phyloP scores from a whole-genome alignment of 1,139 yeast species.

The Geotrichum citri-aurantii region DNA sequence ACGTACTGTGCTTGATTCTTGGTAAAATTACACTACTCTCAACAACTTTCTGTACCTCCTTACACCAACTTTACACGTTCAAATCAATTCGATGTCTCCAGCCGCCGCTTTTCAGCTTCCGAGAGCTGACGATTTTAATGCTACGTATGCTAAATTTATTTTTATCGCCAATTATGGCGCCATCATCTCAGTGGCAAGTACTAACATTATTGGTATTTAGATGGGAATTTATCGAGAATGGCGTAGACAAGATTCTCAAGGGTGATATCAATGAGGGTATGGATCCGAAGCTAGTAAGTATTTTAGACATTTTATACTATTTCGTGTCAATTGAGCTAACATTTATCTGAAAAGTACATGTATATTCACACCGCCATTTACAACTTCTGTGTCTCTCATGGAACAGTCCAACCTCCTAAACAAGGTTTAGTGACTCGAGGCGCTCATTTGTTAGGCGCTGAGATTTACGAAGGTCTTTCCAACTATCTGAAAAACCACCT shows the following conservation, averaged over 20 bases:
- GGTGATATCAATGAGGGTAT: conserved; percentile 36
- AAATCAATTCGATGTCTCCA: not conserved
- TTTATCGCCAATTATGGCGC: not conserved
- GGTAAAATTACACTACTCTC: not conserved
- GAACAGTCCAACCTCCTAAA: conserved; percentile 29
- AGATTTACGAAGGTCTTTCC: conserved; percentile 69
- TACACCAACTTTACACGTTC: not conserved
- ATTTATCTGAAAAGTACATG: conserved; percentile 30
- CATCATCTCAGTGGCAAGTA: not conserved
- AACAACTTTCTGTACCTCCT: not conserved
- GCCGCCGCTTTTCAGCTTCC: conserved; percentile 2
- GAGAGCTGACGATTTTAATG: conserved; percentile 11
- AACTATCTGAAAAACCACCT: conserved; percentile 62
- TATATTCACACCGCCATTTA: conserved; percentile 61
- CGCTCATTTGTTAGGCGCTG: conserved; percentile 71
- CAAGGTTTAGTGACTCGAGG: conserved; percentile 29
- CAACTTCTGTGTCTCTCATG: conserved; percentile 85
- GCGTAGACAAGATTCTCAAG: conserved; percentile 37
- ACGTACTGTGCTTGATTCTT: not conserved
- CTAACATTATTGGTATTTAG: conserved; percentile 19
- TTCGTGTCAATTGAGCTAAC: not conserved
- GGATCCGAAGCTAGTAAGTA: conserved; percentile 34
- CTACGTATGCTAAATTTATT: conserved; percentile 7
- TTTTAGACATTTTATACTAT: not conserved
- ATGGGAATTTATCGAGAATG: conserved; percentile 38